A percentile compares a stretch with the other conserved stretches of the same genome.
Evolutionary conservation across 352 stramenopile species (phyloP).

Genomic region (Albugo laibachii): DNA sequence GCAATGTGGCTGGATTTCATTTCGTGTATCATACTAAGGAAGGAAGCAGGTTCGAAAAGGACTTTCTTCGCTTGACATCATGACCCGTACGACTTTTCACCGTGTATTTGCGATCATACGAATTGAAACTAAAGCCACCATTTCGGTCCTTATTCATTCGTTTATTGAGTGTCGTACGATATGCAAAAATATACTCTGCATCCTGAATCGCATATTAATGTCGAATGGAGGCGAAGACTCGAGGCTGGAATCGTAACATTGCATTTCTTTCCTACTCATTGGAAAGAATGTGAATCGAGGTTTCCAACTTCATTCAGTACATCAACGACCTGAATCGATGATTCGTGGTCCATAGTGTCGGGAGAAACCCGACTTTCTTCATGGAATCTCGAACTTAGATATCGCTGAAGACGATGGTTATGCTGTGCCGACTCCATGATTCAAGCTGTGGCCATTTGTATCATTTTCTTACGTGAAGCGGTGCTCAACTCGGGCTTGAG

Average conservation of each 20-base stretch:
- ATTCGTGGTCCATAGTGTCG: background rate
- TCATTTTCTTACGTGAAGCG: conserved; percentile 66
- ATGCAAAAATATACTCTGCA: conserved; percentile 56
- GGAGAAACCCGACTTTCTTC: conserved; percentile 9
- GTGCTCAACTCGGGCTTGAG: conserved; percentile 76
- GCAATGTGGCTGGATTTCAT: conserved; percentile 67
- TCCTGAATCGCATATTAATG: conserved; percentile 44
- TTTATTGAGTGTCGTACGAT: conserved; percentile 71
- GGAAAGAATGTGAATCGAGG: conserved; percentile 43
- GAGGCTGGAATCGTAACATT: conserved; percentile 76
- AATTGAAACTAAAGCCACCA: conserved; percentile 82
- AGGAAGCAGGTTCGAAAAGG: conserved; percentile 54
- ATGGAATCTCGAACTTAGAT: conserved; percentile 15
- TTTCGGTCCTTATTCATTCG: conserved; percentile 75
- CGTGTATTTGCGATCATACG: conserved; percentile 73
- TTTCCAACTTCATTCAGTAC: conserved; percentile 17
- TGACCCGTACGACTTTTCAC: conserved; percentile 73
- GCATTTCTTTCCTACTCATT: conserved; percentile 57
- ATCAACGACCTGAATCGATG: conserved; percentile 34
- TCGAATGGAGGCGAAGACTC: conserved; percentile 59
- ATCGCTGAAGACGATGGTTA: conserved; percentile 45
- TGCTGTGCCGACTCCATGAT: conserved; percentile 77
- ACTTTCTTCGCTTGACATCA: conserved; percentile 75
- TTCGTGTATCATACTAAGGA: conserved; percentile 74
- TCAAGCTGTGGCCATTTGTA: conserved; percentile 74